phyloP scores from a whole-genome alignment of 139 green algal species.

The Penium margaritaceum region DNA sequence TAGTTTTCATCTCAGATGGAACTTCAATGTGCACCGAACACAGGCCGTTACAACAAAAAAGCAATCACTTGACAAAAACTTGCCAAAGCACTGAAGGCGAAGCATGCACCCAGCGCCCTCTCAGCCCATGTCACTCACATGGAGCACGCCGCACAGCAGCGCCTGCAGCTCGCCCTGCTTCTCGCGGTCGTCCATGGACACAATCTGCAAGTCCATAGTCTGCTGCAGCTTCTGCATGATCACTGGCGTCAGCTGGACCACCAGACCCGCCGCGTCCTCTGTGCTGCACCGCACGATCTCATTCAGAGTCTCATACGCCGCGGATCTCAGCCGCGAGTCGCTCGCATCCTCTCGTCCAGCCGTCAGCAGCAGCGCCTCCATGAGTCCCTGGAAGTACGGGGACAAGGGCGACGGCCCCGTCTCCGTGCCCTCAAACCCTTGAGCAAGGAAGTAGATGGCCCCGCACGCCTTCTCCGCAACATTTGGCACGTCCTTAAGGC shows the following conservation, averaged over 20 bases:
- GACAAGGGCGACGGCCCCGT: slow-evolving; percentile 51
- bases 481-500: slow-evolving; percentile 68
- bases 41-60: background rate
- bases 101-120: too few species aligned
- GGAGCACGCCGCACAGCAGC: slow-evolving; percentile 84
- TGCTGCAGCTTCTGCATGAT: slow-evolving; percentile 65
- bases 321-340: slow-evolving; percentile 59
- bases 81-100: background rate
- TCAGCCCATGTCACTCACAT: too few species aligned
- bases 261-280: slow-evolving; percentile 65
- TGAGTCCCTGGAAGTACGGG: slow-evolving; percentile 76
- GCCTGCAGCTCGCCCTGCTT: slow-evolving; percentile 68
- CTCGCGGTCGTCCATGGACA: slow-evolving; percentile 56
- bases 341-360: slow-evolving; percentile 47
- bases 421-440: slow-evolving; percentile 32
- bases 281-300: slow-evolving; percentile 70
- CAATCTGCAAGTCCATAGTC: slow-evolving; percentile 55
- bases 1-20: background rate
- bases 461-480: slow-evolving; percentile 84
- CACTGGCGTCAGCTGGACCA: slow-evolving; percentile 72
- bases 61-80: background rate
- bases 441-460: slow-evolving; percentile 73
- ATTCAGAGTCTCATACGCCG: slow-evolving; percentile 91
- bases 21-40: background rate
- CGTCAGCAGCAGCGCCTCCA: slow-evolving; percentile 68